These are phyloP conservation scores for Echria macrotheca DNA, from an alignment of 495 filamentous ascomycete genomes.

Conservation along the genomic window DNA sequence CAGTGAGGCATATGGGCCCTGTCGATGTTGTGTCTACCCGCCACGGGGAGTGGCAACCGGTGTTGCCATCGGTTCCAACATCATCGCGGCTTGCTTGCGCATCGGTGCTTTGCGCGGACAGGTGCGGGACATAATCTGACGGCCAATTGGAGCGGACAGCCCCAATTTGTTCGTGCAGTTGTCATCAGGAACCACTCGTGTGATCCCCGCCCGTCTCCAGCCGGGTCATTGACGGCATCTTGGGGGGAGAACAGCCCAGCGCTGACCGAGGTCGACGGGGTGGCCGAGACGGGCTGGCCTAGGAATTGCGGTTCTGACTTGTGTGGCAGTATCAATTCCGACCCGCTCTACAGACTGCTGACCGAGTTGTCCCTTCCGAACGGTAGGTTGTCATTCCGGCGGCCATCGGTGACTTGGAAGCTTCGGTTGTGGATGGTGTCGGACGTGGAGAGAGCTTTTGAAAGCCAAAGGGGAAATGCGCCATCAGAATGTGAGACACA, in stretches of 20 bases:
- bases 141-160: conserved; percentile 11
- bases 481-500: too few species aligned
- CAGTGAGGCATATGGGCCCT: too few species aligned
- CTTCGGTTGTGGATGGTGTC: too few species aligned
- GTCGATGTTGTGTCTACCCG: too few species aligned
- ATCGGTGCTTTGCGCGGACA: background rate
- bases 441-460: too few species aligned
- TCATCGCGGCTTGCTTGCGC: conserved; percentile 4
- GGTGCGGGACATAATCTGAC: conserved; percentile 13
- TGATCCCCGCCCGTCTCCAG: conserved; percentile 5
- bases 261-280: background rate
- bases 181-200: conserved; percentile 4
- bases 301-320: background rate
- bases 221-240: conserved; percentile 10
- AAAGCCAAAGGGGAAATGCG: too few species aligned
- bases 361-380: too few species aligned
- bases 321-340: too few species aligned
- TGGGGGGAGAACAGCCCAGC: background rate
- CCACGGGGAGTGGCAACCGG: too few species aligned
- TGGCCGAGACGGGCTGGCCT: background rate
- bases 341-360: too few species aligned
- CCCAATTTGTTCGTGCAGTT: conserved; percentile 10
- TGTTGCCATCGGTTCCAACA: conserved; percentile 1
- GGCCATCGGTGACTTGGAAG: too few species aligned
- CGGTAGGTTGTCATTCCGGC: too few species aligned